Evolutionary conservation across 306 rosid species (phyloP), one percentile per base, ranked within the genome.

Genomic region (Rosa persica): DNA sequence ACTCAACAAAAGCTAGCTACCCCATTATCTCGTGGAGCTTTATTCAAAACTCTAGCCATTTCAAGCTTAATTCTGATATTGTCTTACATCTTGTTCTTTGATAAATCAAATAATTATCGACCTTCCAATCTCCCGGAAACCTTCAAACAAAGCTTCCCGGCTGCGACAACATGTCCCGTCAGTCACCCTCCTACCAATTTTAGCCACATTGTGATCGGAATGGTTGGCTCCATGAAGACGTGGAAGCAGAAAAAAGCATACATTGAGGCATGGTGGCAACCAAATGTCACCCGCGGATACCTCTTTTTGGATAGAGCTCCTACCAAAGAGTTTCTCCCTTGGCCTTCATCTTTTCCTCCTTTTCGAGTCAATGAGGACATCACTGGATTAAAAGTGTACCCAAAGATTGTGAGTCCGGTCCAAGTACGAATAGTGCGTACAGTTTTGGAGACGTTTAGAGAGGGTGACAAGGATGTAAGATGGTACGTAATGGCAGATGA

Each of bases 401-500:
- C 76, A 0, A 47, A 47, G 20, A 65, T 81, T n/a, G 0, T 1
- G 1, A 76, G 13, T 38, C 81, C 75, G 0, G 12, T 51, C 20
- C 88, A 85, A 51, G 67, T 78, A 34, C 78, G 88, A 25, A 85
- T 87, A 8, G 74, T 82, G 0, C 72, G 79, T 4, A 69, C 87
- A 0, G 39, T 89, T 17, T 5, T 78, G 81, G 90, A 89, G 62
- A 67, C 79, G 0, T 82, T 75, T 3, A 65, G 79, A 57, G 49
- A 87, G n/a, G 80, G 84, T 6, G 88, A 84, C 30, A 27, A 70
- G n/a, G 44, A 62, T 34, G 84, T 79, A 55, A 87, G 86, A 70
- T 87, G 93, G 93, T 89, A 68, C 9, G 91, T 87, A 3, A 81
- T 82, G 88, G 72, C 84, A 0, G 93, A 89, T 30, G 91, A 85